Base-by-base conservation (phyloP, 192 early-diverging fungal genomes). In the Coemansia guatemalensis region DNA sequence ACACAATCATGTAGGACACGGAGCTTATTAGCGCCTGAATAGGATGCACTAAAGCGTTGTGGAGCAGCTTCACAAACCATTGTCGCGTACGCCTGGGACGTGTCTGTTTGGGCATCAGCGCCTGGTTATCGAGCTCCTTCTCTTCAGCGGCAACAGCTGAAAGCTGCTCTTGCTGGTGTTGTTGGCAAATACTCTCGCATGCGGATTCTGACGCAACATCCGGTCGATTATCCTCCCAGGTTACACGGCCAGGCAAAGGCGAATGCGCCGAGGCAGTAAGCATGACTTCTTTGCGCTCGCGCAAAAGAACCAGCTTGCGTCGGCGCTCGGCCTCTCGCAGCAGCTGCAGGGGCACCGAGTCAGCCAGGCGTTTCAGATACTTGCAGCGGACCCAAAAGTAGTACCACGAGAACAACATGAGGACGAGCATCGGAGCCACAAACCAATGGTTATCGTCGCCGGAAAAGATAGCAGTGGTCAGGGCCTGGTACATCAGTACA, bases 401-500 rank as follows among this genome's bases (percentile, higher is more conserved):
- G 50, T 71, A 74, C 71, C 67, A 74, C 4, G 77, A 64, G 18
- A 74, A 74, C 25, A 80, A 57, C 72, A 80, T 71, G 29, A 71
- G 53, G 18, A 80, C 64, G 8, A 80, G 8, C 71, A 80, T 73
- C 8, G 77, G 77, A 3, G 77, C 77, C 12, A 71, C 65, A 48
- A 74, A 80, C 71, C 72, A 80, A n/a, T 64, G 71, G 64, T 74
- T 80, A 11, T 58, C 59, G 53, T 83, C 82, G 30, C 88, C 65
- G n/a, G 85, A 62, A 53, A 92, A 85, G 0, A 90, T 61, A 8
- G 88, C 89, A 8, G 85, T 64, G 39, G 85, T 86, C 30, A 87
- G 82, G 7, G 83, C 62, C 68, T 90, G 85, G 63, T 86, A 92
- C 2, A 88, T 73, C 25, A 88, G 33, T 23, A 92, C 60, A 27